Evolutionary conservation across 768 basidiomycete genomes (phyloP).

Genomic region (Naganishia antarctica): DNA sequence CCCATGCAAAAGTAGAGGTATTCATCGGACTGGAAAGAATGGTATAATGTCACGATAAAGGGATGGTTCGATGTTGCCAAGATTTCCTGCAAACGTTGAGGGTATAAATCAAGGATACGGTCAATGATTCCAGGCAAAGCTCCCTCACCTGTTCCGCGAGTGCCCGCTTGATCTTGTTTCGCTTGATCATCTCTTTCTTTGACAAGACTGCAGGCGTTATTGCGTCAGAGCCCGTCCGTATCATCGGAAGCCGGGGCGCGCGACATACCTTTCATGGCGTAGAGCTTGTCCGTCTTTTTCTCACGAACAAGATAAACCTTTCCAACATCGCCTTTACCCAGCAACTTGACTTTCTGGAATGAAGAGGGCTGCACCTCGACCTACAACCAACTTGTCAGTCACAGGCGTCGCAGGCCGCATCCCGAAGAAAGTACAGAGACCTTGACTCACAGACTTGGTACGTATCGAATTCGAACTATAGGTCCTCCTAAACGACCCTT

Average conservation of each 20-base stretch:
- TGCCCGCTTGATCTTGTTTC: constrained; percentile 98
- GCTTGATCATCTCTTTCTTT: constrained; percentile 99
- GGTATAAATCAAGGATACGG: not conserved
- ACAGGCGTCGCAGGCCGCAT: not conserved
- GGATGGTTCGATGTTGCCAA: constrained; percentile 97
- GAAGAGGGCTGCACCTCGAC: constrained; percentile 91
- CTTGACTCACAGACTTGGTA: constrained; percentile 65
- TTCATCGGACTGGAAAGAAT: constrained; percentile 97
- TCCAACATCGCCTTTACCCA: constrained; percentile 98
- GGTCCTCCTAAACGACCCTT: constrained; percentile 71
- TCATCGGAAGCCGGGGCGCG: not conserved
- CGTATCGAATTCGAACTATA: constrained; percentile 98
- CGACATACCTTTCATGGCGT: constrained; percentile 93
- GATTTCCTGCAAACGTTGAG: constrained; percentile 61
- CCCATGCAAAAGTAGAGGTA: constrained; percentile 85
- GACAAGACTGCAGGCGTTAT: constrained; percentile 81
- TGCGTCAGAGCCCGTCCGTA: not conserved
- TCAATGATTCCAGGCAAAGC: not conserved
- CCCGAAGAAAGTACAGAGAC: too few species aligned
- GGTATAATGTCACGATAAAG: constrained; percentile 98
- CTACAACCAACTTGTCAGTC: constrained; percentile 49
- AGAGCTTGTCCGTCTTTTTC: constrained; percentile 93
- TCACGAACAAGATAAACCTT: constrained; percentile 96
- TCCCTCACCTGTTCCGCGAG: constrained; percentile 75
- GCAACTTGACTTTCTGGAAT: constrained; percentile 92